phyloP scores from a whole-genome alignment of 176 grass and related monocot species.

The Oryza meridionalis region DNA sequence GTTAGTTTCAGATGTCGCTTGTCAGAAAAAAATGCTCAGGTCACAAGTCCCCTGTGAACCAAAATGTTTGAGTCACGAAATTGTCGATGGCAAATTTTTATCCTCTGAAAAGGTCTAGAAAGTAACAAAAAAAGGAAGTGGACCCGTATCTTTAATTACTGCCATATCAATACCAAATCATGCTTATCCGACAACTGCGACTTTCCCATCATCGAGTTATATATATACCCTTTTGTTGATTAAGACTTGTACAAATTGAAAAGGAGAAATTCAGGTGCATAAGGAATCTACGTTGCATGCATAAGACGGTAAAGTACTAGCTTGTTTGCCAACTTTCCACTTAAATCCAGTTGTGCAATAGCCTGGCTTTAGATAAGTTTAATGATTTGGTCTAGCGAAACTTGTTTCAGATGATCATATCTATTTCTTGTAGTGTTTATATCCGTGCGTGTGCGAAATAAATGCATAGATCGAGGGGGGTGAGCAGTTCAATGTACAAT shows the following conservation, averaged over 20 bases:
- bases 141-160: constrained; percentile 20
- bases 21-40: neutral
- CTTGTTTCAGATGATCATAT: neutral
- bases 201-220: neutral
- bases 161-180: neutral
- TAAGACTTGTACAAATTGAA: neutral
- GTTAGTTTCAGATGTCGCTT: neutral
- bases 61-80: neutral
- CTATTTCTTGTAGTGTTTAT: neutral
- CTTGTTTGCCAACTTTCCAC: constrained; percentile 11
- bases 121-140: neutral
- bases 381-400: neutral
- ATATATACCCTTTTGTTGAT: neutral
- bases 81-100: neutral
- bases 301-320: neutral
- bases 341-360: constrained; percentile 3
- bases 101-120: neutral
- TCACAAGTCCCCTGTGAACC: neutral
- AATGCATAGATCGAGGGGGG: no score
- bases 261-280: neutral
- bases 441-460: neutral
- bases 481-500: neutral
- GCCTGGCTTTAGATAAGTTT: neutral
- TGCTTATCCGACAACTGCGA: neutral
- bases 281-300: constrained; percentile 7